A percentile compares a stretch with the other conserved stretches of the same genome.
Evolutionary conservation across 1,139 yeast species (phyloP).

Genomic region (Magnusiomyces tetraspermus): DNA sequence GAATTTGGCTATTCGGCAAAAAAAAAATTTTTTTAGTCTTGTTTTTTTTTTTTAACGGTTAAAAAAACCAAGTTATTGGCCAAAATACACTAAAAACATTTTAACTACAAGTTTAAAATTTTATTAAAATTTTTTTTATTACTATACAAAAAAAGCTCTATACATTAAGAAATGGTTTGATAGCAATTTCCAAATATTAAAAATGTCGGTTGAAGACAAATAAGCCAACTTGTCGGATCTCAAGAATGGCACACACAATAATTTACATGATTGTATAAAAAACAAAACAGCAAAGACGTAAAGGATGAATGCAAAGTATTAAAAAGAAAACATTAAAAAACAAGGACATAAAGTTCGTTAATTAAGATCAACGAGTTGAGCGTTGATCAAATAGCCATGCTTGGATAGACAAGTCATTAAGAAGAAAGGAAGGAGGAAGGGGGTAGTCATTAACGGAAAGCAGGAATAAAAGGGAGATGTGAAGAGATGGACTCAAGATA

Average conservation of each 20-base stretch:
- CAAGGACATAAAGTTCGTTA: conserved; percentile 2
- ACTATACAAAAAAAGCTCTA: background rate
- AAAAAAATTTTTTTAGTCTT: too few species aligned
- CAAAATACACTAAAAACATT: conserved; percentile 5
- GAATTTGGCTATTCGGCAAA: too few species aligned
- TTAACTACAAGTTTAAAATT: background rate
- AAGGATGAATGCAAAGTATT: conserved; percentile 8
- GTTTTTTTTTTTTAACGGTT: background rate
- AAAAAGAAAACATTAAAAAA: conserved; percentile 8
- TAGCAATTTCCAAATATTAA: background rate
- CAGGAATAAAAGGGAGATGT: background rate
- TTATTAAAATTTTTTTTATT: background rate
- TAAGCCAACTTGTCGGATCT: conserved; percentile 9
- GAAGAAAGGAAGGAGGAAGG: conserved; percentile 1
- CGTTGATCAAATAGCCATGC: conserved; percentile 17
- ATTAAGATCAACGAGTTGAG: conserved; percentile 24
- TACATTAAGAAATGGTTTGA: background rate
- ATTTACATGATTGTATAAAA: conserved; percentile 3
- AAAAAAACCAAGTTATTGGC: background rate
- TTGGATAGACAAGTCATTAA: background rate
- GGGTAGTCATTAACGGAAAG: conserved; percentile 1
- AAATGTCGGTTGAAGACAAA: conserved; percentile 16
- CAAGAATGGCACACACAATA: conserved; percentile 12
- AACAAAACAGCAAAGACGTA: background rate
- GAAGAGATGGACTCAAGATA: conserved; percentile 27